Percentiles rank a stretch among this genome's conserved stretches.
These are phyloP conservation scores for Talaromyces sp. DNA, from an alignment of 2,329 filamentous ascomycete species.

Conservation along the genomic window DNA sequence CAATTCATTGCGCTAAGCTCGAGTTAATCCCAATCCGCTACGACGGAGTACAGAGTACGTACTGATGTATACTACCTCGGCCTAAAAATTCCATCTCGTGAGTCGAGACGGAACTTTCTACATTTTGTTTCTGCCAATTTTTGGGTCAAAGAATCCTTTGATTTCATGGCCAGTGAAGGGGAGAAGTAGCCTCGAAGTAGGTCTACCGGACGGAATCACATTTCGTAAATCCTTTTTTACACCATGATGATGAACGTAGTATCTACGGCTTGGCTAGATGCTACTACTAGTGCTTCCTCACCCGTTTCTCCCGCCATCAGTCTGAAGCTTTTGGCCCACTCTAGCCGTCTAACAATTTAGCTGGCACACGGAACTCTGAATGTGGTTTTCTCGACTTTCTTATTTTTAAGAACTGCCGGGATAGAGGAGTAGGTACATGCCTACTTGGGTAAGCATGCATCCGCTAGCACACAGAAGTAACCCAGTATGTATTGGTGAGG, in stretches of 20 bases:
- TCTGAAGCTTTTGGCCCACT: not conserved
- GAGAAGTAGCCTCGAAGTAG: not conserved
- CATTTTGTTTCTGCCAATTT: not conserved
- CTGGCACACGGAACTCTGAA: not conserved
- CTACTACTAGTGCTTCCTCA: not conserved
- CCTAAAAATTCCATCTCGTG: no score
- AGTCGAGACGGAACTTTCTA: not conserved
- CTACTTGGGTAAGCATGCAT: not conserved
- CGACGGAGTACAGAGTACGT: not conserved
- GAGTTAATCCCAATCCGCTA: not conserved
- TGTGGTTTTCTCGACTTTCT: not conserved
- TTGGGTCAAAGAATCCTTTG: not conserved
- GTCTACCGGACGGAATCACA: not conserved
- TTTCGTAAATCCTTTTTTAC: not conserved
- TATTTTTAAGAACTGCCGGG: not conserved
- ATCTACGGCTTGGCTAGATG: not conserved
- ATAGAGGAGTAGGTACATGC: not conserved
- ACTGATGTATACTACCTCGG: not conserved
- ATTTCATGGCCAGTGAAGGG: not conserved
- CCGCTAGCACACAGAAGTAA: not conserved
- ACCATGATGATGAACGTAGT: not conserved
- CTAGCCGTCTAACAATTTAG: not conserved
- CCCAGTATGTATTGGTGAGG: constrained; percentile 7
- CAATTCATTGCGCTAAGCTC: not conserved
- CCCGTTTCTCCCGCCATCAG: not conserved